phyloP scores from a whole-genome alignment of 768 basidiomycete species.

The Tricholoma saponaceum region DNA sequence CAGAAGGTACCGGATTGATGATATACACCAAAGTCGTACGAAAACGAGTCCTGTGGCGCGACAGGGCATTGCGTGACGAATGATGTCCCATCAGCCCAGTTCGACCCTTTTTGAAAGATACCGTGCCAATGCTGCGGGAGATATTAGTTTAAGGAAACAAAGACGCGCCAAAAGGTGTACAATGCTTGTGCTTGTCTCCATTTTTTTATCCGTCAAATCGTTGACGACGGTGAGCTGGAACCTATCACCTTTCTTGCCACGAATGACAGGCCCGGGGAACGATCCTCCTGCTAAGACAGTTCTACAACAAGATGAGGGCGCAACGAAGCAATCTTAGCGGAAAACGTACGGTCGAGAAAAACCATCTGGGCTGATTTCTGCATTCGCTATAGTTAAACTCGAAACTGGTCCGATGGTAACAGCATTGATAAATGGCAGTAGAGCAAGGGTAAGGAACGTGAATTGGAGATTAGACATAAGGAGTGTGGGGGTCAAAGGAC shows the following conservation, averaged over 20 bases:
- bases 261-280: slow-evolving; percentile 26
- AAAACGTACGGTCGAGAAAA: slow-evolving; percentile 20
- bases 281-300: slow-evolving; percentile 22
- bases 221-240: slow-evolving; percentile 21
- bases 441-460: slow-evolving; percentile 8
- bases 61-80: slow-evolving; percentile 40
- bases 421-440: slow-evolving; percentile 4
- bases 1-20: slow-evolving; percentile 22
- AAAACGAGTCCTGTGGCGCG: slow-evolving; percentile 27
- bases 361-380: slow-evolving; percentile 43
- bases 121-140: slow-evolving; percentile 41
- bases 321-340: background rate
- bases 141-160: background rate
- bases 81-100: slow-evolving; percentile 31
- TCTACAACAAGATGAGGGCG: background rate
- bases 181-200: slow-evolving; percentile 17
- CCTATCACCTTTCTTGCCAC: slow-evolving; percentile 20
- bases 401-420: slow-evolving; percentile 20
- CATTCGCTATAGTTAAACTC: slow-evolving; percentile 35
- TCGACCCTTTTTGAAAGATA: slow-evolving; percentile 32
- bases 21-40: slow-evolving; percentile 29
- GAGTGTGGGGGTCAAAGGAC: no score
- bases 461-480: no score
- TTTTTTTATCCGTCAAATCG: slow-evolving; percentile 11
- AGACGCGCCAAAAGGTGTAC: slow-evolving; percentile 4